A percentile compares a stretch with the other conserved stretches of the same genome.
phyloP scores from a whole-genome alignment of 2,329 filamentous ascomycete genomes.

The Colletotrichum sp. region DNA sequence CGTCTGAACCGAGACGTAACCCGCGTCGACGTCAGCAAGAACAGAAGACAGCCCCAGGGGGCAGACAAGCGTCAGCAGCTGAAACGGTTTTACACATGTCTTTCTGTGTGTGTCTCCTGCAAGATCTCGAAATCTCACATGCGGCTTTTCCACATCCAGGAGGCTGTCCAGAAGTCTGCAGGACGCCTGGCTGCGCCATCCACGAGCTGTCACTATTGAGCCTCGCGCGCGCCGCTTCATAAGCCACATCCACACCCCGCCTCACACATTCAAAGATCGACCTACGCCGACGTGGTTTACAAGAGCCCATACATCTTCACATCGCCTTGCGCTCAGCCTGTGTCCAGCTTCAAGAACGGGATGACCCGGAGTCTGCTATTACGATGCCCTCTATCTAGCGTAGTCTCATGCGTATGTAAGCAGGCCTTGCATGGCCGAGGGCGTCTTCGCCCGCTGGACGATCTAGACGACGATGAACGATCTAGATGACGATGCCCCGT shows the following conservation, averaged over 20 bases:
- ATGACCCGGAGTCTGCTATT: background rate
- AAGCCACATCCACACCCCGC: background rate
- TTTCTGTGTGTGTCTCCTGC: background rate
- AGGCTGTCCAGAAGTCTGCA: background rate
- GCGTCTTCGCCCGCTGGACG: background rate
- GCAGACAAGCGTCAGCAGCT: background rate
- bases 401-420: background rate
- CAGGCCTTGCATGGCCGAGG: background rate
- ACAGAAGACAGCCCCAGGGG: background rate
- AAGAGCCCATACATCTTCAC: background rate
- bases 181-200: background rate
- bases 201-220: background rate
- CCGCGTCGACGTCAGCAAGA: background rate
- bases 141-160: background rate
- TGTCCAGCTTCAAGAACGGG: background rate
- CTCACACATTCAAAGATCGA: background rate
- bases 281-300: background rate
- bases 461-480: background rate
- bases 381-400: background rate
- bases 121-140: background rate
- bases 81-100: background rate
- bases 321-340: background rate
- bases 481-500: background rate
- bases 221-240: background rate
- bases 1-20: background rate